Evolutionary conservation across 2,329 filamentous ascomycete genomes (phyloP), one percentile per base, ranked within the genome.

Genomic region (Cylindrodendrum hubeiense): DNA sequence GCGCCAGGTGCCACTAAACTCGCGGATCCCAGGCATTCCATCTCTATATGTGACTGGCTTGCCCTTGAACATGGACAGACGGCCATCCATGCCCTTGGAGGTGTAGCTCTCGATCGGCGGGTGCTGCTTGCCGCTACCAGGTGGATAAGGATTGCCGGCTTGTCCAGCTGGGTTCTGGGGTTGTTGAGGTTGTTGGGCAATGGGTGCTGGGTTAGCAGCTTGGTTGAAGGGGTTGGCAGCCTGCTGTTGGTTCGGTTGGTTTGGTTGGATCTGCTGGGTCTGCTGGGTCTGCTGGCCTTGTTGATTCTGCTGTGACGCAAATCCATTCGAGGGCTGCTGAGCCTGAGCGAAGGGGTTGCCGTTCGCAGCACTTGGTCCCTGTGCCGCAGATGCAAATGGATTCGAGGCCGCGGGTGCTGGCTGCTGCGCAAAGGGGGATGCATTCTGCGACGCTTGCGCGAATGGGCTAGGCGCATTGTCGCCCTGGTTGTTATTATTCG

Each of bases 11-110:
- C 88, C 86, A 70, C 90, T 86, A 39, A 81, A 79, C 22, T 79
- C 86, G 66, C 68, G 84, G 69, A 83, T 82, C 56, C 82, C 88
- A 0, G 90, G 86, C 7, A 79, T 75, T 4, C 70, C 75, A 7
- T 74, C 75, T 69, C 87, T 84, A 76, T 93, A 93, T 2, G 81
- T 78, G 0, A 93, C 90, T 0, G 83, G 83, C 67, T 87, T 87
- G 19, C 88, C 88, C 70, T 92, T 92, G 83, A 91, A 94, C 63
- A 81, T 80, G 0, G 79, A 77, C 1, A 93, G 78, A 33, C 78
- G 78, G 1, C 84, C 83, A 44, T 81, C 79, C 75, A 80, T 78
- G 15, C 77, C 74, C 66, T 78, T 82, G 4, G 78, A 76, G 12
- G 78, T 79, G 69, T 88, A 87, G 56, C 79, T 82, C 9, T 80